phyloP scores from a whole-genome alignment of 2,329 filamentous ascomycete species.

The Fusarium sororula region DNA sequence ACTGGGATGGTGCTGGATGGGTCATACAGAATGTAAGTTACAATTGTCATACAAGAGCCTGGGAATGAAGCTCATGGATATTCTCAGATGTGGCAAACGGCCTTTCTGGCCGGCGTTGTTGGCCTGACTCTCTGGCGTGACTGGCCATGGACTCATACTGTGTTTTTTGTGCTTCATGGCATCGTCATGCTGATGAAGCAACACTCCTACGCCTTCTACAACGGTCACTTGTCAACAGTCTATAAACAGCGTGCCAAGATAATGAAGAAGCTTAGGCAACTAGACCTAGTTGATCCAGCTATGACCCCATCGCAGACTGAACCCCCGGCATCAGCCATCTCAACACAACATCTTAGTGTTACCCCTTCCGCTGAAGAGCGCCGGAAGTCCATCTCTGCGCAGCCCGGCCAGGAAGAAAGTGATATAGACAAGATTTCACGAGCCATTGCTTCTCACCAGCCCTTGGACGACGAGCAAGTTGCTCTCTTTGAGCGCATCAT shows the following conservation, averaged over 20 bases:
- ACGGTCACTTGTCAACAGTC: slow-evolving; percentile 73
- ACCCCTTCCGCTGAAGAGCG: slow-evolving; percentile 55
- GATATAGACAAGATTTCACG: slow-evolving; percentile 69
- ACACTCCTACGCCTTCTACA: slow-evolving; percentile 82
- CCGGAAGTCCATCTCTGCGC: slow-evolving; percentile 51
- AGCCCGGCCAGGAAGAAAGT: slow-evolving; percentile 49
- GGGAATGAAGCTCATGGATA: not conserved
- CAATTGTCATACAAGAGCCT: not conserved
- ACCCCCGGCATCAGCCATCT: slow-evolving; percentile 53
- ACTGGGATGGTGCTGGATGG: slow-evolving; percentile 77
- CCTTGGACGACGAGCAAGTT: slow-evolving; percentile 70
- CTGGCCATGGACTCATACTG: slow-evolving; percentile 86
- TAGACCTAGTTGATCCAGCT: slow-evolving; percentile 63
- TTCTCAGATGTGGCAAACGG: slow-evolving; percentile 71
- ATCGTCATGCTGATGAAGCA: slow-evolving; percentile 86
- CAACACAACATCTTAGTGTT: slow-evolving; percentile 55
- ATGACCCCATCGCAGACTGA: slow-evolving; percentile 53
- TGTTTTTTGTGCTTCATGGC: slow-evolving; percentile 79
- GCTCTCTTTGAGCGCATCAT: slow-evolving; percentile 72
- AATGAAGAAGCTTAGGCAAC: slow-evolving; percentile 61
- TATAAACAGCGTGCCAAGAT: slow-evolving; percentile 61
- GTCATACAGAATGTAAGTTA: slow-evolving; percentile 71
- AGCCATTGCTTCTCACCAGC: slow-evolving; percentile 68
- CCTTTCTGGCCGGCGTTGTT: slow-evolving; percentile 70
- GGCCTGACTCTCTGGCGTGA: slow-evolving; percentile 74